phyloP scores from a whole-genome alignment of 495 filamentous ascomycete species.

The Trichoderma orchidacearum region DNA sequence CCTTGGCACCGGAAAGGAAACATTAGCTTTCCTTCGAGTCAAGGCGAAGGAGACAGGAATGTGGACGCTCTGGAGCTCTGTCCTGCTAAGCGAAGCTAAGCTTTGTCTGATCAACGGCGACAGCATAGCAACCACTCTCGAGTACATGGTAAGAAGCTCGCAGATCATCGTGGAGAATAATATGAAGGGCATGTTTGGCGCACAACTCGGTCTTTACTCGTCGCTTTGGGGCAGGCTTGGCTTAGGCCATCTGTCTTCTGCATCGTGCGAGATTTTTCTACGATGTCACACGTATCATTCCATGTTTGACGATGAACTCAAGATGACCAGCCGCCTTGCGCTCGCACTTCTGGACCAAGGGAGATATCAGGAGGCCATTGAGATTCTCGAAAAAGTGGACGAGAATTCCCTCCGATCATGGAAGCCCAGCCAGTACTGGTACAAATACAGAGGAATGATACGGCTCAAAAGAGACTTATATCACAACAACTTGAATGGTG shows the following conservation, averaged over 20 bases:
- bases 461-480: conserved; percentile 59
- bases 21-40: conserved; percentile 67
- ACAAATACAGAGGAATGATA: conserved; percentile 56
- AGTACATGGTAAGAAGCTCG: conserved; percentile 66
- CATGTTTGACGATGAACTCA: conserved; percentile 67
- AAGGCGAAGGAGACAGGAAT: conserved; percentile 83
- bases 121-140: conserved; percentile 60
- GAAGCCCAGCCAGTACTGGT: conserved; percentile 71
- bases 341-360: conserved; percentile 38
- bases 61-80: conserved; percentile 76
- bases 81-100: conserved; percentile 77
- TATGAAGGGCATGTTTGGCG: conserved; percentile 55
- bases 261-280: conserved; percentile 63
- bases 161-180: conserved; percentile 69
- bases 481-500: conserved; percentile 53
- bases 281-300: conserved; percentile 51
- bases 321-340: conserved; percentile 34
- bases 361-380: conserved; percentile 55
- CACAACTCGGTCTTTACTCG: conserved; percentile 57
- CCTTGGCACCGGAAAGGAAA: conserved; percentile 69
- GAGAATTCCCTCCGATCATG: conserved; percentile 55
- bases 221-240: conserved; percentile 69
- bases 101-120: conserved; percentile 64
- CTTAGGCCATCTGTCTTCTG: conserved; percentile 46
- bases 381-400: conserved; percentile 51